A percentile compares a stretch with the other conserved stretches of the same genome.
Evolutionary conservation across 768 basidiomycete genomes (phyloP).

Genomic region (Inosperma sp.): DNA sequence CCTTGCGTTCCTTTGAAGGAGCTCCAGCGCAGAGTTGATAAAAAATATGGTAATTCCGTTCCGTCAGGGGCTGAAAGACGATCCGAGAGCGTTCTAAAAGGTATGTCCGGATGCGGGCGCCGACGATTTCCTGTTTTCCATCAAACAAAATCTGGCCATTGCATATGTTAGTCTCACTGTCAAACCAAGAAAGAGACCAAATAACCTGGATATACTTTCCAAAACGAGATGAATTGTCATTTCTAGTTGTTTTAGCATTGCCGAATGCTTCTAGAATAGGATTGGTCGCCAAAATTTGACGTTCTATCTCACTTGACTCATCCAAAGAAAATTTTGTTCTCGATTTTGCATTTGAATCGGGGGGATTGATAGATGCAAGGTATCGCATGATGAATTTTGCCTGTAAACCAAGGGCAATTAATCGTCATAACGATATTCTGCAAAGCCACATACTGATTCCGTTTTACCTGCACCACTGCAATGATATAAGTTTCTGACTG

Average conservation of each 20-base stretch:
- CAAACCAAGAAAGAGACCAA: background rate
- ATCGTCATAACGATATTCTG: constrained; percentile 1
- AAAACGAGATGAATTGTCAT: constrained; percentile 98
- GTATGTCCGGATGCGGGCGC: constrained; percentile 98
- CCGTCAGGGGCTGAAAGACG: constrained; percentile 94
- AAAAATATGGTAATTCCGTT: constrained; percentile 99
- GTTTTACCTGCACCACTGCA: constrained; percentile 98
- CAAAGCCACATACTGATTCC: constrained; percentile 65
- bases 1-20: constrained; percentile 91
- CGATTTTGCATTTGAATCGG: constrained; percentile 52
- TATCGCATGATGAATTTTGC: constrained; percentile 99
- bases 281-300: constrained; percentile 98
- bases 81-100: constrained; percentile 95
- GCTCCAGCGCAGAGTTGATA: constrained; percentile 98
- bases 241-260: constrained; percentile 98
- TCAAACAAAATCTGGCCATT: constrained; percentile 90
- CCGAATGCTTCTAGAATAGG: constrained; percentile 99
- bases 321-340: constrained; percentile 73
- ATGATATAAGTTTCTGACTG: constrained; percentile 13
- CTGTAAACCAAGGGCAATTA: constrained; percentile 37
- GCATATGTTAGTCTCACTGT: background rate
- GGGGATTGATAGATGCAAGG: constrained; percentile 94
- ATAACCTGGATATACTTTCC: constrained; percentile 98
- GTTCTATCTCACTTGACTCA: constrained; percentile 91
- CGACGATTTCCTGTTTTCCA: constrained; percentile 92